phyloP scores from a whole-genome alignment of 306 rosid genomes.

The Fragaria nilgerrensis region DNA sequence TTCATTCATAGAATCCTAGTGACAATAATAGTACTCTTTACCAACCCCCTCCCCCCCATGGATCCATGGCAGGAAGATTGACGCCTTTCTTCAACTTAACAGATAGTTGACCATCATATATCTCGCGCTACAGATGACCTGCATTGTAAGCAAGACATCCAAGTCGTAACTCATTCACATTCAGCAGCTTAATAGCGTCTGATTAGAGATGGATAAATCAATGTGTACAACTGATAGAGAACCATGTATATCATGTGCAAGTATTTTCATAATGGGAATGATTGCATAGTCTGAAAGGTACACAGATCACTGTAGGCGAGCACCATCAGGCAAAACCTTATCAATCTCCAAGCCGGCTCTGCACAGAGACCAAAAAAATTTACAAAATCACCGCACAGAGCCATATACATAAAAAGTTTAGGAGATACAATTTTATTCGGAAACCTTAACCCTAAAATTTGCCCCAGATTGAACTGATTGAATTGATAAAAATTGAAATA shows the following conservation, averaged over 20 bases:
- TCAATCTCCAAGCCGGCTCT: constrained; percentile 43
- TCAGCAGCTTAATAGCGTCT: too few species aligned
- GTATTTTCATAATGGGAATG: not conserved
- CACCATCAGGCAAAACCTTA: constrained; percentile 27
- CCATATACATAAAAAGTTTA: constrained; percentile 25
- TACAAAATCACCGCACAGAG: too few species aligned
- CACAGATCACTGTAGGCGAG: constrained; percentile 45
- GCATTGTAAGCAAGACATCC: constrained; percentile 16
- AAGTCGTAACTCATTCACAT: not conserved
- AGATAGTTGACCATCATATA: constrained; percentile 78
- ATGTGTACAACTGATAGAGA: too few species aligned
- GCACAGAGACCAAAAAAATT: too few species aligned
- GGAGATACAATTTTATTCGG: too few species aligned
- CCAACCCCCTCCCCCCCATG: constrained; percentile 57
- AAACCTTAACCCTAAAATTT: too few species aligned
- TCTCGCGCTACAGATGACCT: constrained; percentile 74
- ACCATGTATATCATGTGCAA: not conserved
- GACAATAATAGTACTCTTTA: not conserved
- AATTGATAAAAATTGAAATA: too few species aligned
- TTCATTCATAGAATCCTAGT: not conserved
- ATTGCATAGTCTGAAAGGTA: constrained; percentile 80
- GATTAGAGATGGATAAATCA: not conserved
- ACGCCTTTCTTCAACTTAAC: constrained; percentile 78
- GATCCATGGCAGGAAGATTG: constrained; percentile 88
- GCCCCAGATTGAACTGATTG: too few species aligned